These are phyloP conservation scores for Sporothrix dimorphospora DNA, from an alignment of 2,329 filamentous ascomycete species.

Conservation along the genomic window DNA sequence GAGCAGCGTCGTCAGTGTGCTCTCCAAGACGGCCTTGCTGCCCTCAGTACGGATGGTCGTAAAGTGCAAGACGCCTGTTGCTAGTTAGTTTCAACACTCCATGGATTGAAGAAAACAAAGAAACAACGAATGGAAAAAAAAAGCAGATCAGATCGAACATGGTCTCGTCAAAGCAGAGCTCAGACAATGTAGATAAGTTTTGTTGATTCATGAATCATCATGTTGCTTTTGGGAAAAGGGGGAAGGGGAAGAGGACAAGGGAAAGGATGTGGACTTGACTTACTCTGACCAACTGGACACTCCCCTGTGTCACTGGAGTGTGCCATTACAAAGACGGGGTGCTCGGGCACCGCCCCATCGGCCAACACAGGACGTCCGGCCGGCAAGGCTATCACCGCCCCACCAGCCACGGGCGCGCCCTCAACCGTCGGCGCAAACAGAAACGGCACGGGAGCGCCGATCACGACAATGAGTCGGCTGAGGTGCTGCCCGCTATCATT, in stretches of 20 bases:
- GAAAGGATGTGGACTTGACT: slow-evolving; percentile 51
- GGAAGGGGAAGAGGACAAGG: slow-evolving; percentile 19
- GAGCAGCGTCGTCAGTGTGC: slow-evolving; percentile 49
- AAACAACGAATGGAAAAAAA: slow-evolving; percentile 26
- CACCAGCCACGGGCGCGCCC: slow-evolving; percentile 74
- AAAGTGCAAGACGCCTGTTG: slow-evolving; percentile 46
- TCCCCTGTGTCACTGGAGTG: slow-evolving; percentile 93
- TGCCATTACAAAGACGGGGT: slow-evolving; percentile 63
- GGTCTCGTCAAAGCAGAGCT: slow-evolving; percentile 80
- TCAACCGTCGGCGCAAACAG: slow-evolving; percentile 75
- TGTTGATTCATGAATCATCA: slow-evolving; percentile 80
- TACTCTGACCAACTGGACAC: slow-evolving; percentile 86
- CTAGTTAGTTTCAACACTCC: slow-evolving; percentile 38
- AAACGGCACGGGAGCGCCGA: slow-evolving; percentile 64
- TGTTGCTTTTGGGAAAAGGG: slow-evolving; percentile 41
- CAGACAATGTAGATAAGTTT: slow-evolving; percentile 99
- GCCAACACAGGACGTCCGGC: slow-evolving; percentile 58
- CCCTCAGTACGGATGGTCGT: slow-evolving; percentile 44
- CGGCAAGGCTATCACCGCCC: slow-evolving; percentile 70
- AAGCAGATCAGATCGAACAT: slow-evolving; percentile 39
- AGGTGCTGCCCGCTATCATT: slow-evolving; percentile 40
- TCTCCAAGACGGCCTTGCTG: slow-evolving; percentile 46
- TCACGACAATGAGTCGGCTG: slow-evolving; percentile 67
- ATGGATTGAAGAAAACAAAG: neutral
- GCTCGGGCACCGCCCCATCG: slow-evolving; percentile 41